Evolutionary conservation across 257 asterid genomes (phyloP).

Genomic region (Cynanchum wilfordii): DNA sequence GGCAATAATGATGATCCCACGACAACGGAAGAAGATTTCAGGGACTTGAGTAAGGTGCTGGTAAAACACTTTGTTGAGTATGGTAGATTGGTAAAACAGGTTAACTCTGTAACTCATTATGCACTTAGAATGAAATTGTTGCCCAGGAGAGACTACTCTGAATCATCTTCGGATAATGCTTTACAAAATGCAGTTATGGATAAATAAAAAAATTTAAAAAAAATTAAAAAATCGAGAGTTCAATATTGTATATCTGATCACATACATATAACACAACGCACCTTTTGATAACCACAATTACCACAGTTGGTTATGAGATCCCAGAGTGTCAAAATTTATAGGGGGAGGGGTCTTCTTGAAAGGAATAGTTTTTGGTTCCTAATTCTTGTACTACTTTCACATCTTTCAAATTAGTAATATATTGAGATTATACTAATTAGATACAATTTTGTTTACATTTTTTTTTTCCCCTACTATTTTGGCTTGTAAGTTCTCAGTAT

Average conservation of each 20-base stretch:
- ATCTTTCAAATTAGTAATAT: neutral
- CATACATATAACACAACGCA: constrained; percentile 11
- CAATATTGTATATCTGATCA: constrained; percentile 44
- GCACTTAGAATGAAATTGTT: constrained; percentile 41
- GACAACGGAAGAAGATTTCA: constrained; percentile 17
- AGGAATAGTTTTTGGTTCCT: neutral
- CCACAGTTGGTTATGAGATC: constrained; percentile 31
- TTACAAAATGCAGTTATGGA: constrained; percentile 36
- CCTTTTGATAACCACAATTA: neutral
- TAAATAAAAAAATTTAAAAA: constrained; percentile 14
- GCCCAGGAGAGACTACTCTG: constrained; percentile 29
- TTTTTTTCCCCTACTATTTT: neutral
- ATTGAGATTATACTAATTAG: neutral
- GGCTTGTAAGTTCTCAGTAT: neutral
- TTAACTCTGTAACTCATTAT: constrained; percentile 46
- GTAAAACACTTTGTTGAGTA: constrained; percentile 47
- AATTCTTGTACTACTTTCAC: neutral
- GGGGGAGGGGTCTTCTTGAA: constrained; percentile 11
- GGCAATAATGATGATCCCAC: constrained; percentile 18
- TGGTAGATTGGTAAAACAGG: constrained; percentile 69
- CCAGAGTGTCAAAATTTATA: constrained; percentile 20
- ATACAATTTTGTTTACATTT: neutral
- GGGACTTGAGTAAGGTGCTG: constrained; percentile 52
- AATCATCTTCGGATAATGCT: constrained; percentile 34
- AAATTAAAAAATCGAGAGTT: neutral